phyloP scores from a whole-genome alignment of 257 asterid species.

The Plantago major region DNA sequence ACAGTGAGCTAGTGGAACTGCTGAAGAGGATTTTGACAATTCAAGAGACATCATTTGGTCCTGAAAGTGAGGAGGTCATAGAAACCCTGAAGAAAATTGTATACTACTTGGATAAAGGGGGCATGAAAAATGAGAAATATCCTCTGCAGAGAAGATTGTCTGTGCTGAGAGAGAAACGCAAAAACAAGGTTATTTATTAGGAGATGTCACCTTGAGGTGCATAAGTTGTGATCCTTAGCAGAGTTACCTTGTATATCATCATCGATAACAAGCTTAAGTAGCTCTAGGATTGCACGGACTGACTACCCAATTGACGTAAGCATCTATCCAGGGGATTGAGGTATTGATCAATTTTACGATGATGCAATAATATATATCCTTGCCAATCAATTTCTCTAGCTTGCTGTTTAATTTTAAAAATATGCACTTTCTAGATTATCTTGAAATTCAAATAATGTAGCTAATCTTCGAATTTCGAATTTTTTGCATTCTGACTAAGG shows the following conservation, averaged over 20 bases:
- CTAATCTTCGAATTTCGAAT: too few relatives aligned
- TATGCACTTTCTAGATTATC: neutral
- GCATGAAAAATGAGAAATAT: slow-evolving; percentile 60
- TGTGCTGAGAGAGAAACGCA: slow-evolving; percentile 48
- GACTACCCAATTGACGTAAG: neutral
- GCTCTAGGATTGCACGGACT: neutral
- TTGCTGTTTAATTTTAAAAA: neutral
- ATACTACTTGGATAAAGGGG: slow-evolving; percentile 59
- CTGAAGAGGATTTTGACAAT: slow-evolving; percentile 75
- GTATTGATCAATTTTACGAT: slow-evolving; percentile 1
- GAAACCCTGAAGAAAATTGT: slow-evolving; percentile 72
- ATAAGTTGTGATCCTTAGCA: neutral
- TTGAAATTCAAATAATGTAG: too few relatives aligned
- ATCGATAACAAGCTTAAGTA: slow-evolving; percentile 6
- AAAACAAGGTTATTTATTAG: slow-evolving; percentile 39
- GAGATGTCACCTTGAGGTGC: slow-evolving; percentile 10
- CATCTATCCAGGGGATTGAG: neutral
- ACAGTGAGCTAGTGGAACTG: slow-evolving; percentile 45
- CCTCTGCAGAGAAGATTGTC: slow-evolving; percentile 67
- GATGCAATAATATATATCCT: neutral
- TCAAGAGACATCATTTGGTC: slow-evolving; percentile 73
- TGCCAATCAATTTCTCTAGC: neutral
- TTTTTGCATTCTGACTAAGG: too few relatives aligned
- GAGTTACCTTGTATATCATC: slow-evolving; percentile 1
- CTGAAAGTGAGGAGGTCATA: slow-evolving; percentile 64